Base-by-base conservation (phyloP, 2,329 filamentous ascomycete genomes). In the Microascus cirrosus region DNA sequence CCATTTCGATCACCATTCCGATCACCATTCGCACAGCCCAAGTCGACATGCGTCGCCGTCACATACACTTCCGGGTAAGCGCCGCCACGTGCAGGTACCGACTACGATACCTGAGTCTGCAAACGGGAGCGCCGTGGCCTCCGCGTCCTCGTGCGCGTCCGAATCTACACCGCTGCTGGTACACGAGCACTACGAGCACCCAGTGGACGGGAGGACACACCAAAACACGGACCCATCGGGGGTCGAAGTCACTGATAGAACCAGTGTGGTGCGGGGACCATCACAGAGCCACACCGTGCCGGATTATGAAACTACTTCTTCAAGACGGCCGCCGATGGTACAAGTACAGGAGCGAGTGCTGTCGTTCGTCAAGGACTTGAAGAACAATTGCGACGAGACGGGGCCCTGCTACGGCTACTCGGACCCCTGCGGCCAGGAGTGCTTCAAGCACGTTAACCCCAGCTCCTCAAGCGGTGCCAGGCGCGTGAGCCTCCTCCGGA, bases 341-440 rank as follows among this genome's bases (percentile, higher is more conserved):
- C 70, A 79, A 59, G 73, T 86, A 42, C 78, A 77, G 51, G 76
- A 77, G 59, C 74, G 80, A 24, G 78, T 86, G 45, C 70, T 85
- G 68, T 86, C 83, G 52, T 86, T 86, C 67, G 79, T 86, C 60
- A 82, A 79, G 65, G 83, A 86, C 63, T 83, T 78, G 24, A 86
- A 86, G 66, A 65, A 75, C 36, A 81, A 84, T 63, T 86, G 83
- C 63, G 82, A 86, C 60, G 78, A 82, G 62, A 68, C 70, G 20
- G 83, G 82, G 0, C 78, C 80, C 1, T 87, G 83, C 65, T 86
- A 75, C 63, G 84, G 84, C 58, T 87, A 83, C 65, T 76, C 81
- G 1, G 84, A 86, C 62, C 83, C 82, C 0, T 86, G 83, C 61
- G 83, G 82, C 1, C 81, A 85, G 65, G 82, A 83, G 65, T 86